Conservation (phyloP, 2,329 filamentous ascomycete species). For the Phaeophleospora eucalypticola region DNA sequence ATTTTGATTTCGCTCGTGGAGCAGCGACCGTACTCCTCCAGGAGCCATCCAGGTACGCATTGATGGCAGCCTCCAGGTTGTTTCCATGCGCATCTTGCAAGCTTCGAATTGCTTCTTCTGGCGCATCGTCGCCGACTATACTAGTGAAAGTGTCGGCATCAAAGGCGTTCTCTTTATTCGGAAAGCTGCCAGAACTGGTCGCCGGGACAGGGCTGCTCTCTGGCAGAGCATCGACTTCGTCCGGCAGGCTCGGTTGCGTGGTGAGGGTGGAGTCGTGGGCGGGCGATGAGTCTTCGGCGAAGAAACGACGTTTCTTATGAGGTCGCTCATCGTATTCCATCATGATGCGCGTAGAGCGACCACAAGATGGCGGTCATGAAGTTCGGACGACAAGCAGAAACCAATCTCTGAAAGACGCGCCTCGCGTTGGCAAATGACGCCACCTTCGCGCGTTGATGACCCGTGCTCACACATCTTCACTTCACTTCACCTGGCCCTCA, state of each 20-base stretch:
- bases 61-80: slow-evolving; percentile 59
- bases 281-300: slow-evolving; percentile 49
- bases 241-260: slow-evolving; percentile 31
- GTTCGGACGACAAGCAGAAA: neutral
- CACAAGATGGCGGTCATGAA: neutral
- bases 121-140: slow-evolving; percentile 54
- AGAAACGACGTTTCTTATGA: slow-evolving; percentile 60
- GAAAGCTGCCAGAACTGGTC: slow-evolving; percentile 10
- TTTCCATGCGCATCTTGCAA: slow-evolving; percentile 49
- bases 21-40: slow-evolving; percentile 44
- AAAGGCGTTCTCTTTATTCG: slow-evolving; percentile 39
- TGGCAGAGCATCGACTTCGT: slow-evolving; percentile 32
- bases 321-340: slow-evolving; percentile 50
- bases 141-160: slow-evolving; percentile 53
- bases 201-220: slow-evolving; percentile 11
- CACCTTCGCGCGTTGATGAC: neutral
- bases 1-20: slow-evolving; percentile 16
- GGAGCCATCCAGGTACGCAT: slow-evolving; percentile 62
- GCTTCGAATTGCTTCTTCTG: slow-evolving; percentile 41
- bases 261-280: slow-evolving; percentile 26
- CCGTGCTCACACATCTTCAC: neutral
- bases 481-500: neutral
- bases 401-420: slow-evolving; percentile 1
- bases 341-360: neutral
- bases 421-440: slow-evolving; percentile 1